Percentiles rank a stretch among this genome's conserved stretches.
These are phyloP conservation scores for Fusarium floridanum DNA, from an alignment of 2,329 filamentous ascomycete species.

Conservation along the genomic window DNA sequence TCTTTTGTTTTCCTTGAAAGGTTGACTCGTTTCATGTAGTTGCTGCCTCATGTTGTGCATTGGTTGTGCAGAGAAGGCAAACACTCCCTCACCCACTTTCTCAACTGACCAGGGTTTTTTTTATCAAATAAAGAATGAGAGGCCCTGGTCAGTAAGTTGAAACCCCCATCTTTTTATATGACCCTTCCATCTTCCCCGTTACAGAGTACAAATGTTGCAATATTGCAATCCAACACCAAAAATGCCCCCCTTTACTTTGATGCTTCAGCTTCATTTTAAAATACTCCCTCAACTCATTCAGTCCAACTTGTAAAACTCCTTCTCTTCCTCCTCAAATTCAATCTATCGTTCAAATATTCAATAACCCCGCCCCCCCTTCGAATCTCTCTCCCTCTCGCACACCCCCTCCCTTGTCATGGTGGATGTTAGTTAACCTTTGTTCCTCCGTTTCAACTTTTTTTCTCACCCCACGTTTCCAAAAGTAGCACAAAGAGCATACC, in stretches of 20 bases:
- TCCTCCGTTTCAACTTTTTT: not conserved
- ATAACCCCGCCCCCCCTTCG: conserved; percentile 35
- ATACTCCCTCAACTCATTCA: conserved; percentile 9
- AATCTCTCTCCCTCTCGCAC: conserved; percentile 27
- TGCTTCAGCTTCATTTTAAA: not conserved
- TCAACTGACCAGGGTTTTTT: not conserved
- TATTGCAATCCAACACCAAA: not conserved
- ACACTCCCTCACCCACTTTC: conserved; percentile 6
- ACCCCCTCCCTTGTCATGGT: conserved; percentile 31
- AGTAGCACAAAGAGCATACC: not conserved
- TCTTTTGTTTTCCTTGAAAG: not conserved
- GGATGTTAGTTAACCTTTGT: not conserved
- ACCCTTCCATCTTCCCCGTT: not conserved
- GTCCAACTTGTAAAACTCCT: conserved; percentile 10
- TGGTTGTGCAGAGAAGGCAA: conserved; percentile 31
- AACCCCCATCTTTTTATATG: conserved; percentile 18
- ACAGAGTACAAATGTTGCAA: not conserved
- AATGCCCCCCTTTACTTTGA: not conserved
- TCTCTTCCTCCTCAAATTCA: conserved; percentile 20
- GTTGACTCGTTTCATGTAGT: not conserved
- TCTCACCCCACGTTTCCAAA: not conserved
- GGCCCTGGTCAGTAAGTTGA: not conserved
- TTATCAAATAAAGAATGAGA: not conserved
- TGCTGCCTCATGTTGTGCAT: conserved; percentile 1
- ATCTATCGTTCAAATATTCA: conserved; percentile 40